A percentile compares a stretch with the other conserved stretches of the same genome.
phyloP scores from a whole-genome alignment of 164 flowering plant genomes.

The Nymphaea colorata region DNA sequence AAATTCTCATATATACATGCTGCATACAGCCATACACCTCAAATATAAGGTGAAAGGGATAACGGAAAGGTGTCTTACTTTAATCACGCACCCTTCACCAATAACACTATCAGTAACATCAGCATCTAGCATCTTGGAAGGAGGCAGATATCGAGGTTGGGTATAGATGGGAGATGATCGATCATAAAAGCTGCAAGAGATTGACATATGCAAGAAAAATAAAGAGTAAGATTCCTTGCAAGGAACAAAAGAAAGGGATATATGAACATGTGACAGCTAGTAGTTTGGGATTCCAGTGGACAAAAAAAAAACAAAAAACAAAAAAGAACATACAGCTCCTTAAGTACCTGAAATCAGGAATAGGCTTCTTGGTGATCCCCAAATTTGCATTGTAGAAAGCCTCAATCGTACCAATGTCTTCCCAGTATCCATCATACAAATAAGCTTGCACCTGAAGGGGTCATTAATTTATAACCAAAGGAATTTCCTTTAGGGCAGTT shows the following conservation, averaged over 20 bases:
- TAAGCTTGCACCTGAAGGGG: constrained; percentile 71
- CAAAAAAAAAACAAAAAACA: not conserved
- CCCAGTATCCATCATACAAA: constrained; percentile 94
- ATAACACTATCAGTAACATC: constrained; percentile 85
- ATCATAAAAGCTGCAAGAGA: constrained; percentile 67
- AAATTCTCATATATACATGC: no score
- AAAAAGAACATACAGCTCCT: not conserved
- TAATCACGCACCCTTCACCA: constrained; percentile 88
- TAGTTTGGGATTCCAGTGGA: no score
- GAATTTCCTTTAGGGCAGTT: no score
- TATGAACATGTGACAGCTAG: not conserved
- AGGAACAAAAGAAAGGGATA: not conserved
- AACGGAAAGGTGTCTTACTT: constrained; percentile 26
- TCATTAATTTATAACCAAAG: not conserved
- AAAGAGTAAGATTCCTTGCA: not conserved
- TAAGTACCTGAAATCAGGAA: constrained; percentile 73
- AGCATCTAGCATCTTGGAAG: constrained; percentile 94
- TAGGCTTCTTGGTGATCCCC: constrained; percentile 83
- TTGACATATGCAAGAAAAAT: not conserved
- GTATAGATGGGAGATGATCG: constrained; percentile 91
- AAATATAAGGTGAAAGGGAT: no score
- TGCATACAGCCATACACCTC: no score
- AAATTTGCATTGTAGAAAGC: constrained; percentile 89
- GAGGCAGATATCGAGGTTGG: constrained; percentile 88
- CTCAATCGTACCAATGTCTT: constrained; percentile 90